Evolutionary conservation across 2,329 filamentous ascomycete species (phyloP).

Genomic region (Penicillium sp.): DNA sequence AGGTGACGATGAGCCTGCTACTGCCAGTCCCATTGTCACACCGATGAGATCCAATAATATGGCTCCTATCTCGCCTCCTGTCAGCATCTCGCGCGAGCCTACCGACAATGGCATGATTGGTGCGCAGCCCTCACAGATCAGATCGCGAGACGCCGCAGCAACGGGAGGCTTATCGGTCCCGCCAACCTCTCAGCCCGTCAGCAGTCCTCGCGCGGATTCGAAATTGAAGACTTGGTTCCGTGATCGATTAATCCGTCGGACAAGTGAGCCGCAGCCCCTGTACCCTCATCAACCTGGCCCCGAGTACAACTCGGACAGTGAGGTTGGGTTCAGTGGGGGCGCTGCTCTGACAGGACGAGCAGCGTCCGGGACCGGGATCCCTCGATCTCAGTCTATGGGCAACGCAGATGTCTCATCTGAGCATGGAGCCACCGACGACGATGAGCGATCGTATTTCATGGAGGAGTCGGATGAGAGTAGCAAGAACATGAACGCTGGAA

Average conservation of each 20-base stretch:
- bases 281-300: slow-evolving; percentile 22
- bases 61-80: slow-evolving; percentile 2
- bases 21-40: background rate
- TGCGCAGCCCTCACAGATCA: slow-evolving; percentile 1
- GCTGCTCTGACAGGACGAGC: slow-evolving; percentile 15
- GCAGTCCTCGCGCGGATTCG: slow-evolving; percentile 26
- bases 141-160: slow-evolving; percentile 11
- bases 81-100: slow-evolving; percentile 5
- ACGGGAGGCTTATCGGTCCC: slow-evolving; percentile 4
- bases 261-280: slow-evolving; percentile 20
- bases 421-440: slow-evolving; percentile 10
- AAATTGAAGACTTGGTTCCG: slow-evolving; percentile 34
- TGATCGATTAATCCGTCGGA: slow-evolving; percentile 24
- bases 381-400: slow-evolving; percentile 29
- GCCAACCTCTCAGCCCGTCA: slow-evolving; percentile 13
- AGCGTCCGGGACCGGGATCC: slow-evolving; percentile 19
- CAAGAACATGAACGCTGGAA: slow-evolving; percentile 12
- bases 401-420: slow-evolving; percentile 13
- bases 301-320: slow-evolving; percentile 13
- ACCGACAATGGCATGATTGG: background rate
- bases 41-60: no score
- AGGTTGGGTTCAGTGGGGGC: slow-evolving; percentile 18
- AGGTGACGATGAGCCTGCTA: slow-evolving; percentile 2
- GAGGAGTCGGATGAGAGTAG: slow-evolving; percentile 14
- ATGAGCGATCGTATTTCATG: slow-evolving; percentile 5